These are phyloP conservation scores for Oehlia diaphana DNA, from an alignment of 192 early-diverging fungal genomes.

Conservation along the genomic window DNA sequence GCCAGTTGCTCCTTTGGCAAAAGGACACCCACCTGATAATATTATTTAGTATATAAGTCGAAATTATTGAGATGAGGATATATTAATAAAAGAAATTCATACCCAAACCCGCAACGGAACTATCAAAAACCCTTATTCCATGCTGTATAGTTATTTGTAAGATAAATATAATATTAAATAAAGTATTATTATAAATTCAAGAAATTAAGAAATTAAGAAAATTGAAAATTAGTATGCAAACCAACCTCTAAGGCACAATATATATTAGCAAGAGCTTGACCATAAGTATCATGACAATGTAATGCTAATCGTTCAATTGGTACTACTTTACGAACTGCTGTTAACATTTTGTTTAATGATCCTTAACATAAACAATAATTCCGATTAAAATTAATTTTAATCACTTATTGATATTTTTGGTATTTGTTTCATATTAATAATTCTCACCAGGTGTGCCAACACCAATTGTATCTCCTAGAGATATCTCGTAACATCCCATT, in stretches of 20 bases:
- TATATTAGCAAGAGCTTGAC: slow-evolving; percentile 94
- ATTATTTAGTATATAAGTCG: not conserved
- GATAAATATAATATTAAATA: too few relatives aligned
- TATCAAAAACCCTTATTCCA: slow-evolving; percentile 92
- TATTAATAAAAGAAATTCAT: not conserved
- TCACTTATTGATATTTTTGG: not conserved
- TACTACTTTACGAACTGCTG: slow-evolving; percentile 66
- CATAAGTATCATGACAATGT: slow-evolving; percentile 98
- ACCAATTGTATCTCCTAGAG: slow-evolving; percentile 95
- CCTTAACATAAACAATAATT: slow-evolving; percentile 25
- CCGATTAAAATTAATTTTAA: not conserved
- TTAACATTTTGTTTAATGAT: slow-evolving; percentile 66
- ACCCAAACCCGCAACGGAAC: slow-evolving; percentile 89
- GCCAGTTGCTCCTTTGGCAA: slow-evolving; percentile 92
- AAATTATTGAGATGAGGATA: not conserved
- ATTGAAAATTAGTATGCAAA: not conserved
- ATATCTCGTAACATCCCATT: slow-evolving; percentile 97
- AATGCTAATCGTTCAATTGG: slow-evolving; percentile 80
- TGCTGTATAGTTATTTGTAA: slow-evolving; percentile 38
- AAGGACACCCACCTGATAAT: slow-evolving; percentile 85
- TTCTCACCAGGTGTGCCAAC: slow-evolving; percentile 70
- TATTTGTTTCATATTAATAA: slow-evolving; percentile 13
- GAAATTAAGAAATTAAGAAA: not conserved
- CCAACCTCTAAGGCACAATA: slow-evolving; percentile 67
- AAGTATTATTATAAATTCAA: not conserved